Evolutionary conservation across 208 protist species (phyloP).

Genomic region (Acanthamoeba healyi): DNA sequence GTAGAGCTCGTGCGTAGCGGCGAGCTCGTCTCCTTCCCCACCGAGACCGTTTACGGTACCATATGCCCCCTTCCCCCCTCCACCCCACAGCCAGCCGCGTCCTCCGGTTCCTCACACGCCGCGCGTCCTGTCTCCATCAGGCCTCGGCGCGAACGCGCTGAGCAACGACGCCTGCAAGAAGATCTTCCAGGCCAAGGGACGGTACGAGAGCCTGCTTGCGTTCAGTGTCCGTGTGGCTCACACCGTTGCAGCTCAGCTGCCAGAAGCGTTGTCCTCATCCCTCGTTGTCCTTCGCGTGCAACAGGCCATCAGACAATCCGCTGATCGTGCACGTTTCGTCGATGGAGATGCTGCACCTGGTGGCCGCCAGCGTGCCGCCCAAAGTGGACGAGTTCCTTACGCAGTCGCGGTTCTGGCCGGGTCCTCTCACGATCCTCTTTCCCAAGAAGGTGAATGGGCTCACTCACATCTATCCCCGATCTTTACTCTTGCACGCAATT

Average conservation of each 20-base stretch:
- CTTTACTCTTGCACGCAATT: background rate
- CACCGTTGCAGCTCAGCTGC: too few relatives aligned
- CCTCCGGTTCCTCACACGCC: too few relatives aligned
- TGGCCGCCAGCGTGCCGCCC: constrained; percentile 14
- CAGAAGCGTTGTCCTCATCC: too few relatives aligned
- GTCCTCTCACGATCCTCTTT: constrained; percentile 47
- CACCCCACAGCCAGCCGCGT: background rate
- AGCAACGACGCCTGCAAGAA: constrained; percentile 11
- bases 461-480: too few relatives aligned
- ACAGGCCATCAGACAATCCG: constrained; percentile 32
- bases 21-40: constrained; percentile 45
- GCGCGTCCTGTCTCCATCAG: background rate
- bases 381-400: background rate
- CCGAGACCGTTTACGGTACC: constrained; percentile 11
- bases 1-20: background rate
- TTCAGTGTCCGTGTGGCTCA: background rate
- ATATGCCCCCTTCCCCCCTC: background rate
- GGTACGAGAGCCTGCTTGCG: background rate
- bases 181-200: constrained; percentile 51
- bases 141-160: constrained; percentile 22
- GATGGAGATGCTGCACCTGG: constrained; percentile 1
- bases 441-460: background rate
- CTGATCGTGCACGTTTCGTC: constrained; percentile 60
- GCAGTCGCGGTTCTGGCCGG: constrained; percentile 20
- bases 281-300: background rate